Evolutionary conservation across 106 monocot genomes (phyloP).

Genomic region (Cymbidium sinense): DNA sequence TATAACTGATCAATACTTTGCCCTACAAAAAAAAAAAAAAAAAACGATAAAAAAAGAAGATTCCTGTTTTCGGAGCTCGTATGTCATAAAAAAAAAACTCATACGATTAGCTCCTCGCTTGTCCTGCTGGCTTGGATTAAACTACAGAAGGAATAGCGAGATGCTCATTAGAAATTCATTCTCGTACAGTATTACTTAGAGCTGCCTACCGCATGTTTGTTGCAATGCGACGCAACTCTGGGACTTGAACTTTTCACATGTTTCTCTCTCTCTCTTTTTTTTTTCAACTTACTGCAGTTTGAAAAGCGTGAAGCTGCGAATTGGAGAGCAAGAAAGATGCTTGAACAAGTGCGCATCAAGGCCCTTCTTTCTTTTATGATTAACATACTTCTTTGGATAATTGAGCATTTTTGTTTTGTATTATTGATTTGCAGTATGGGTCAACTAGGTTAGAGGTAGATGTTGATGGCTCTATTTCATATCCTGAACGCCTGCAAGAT

Average conservation of each 20-base stretch:
- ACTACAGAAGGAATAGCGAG: neutral
- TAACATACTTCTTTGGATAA: neutral
- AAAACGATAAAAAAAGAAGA: neutral
- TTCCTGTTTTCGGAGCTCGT: neutral
- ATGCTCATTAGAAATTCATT: neutral
- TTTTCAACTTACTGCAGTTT: slow-evolving; percentile 26
- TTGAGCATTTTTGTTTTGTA: neutral
- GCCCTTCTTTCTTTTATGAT: neutral
- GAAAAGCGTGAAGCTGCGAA: slow-evolving; percentile 57
- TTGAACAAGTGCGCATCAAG: slow-evolving; percentile 46
- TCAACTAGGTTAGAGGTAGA: slow-evolving; percentile 65
- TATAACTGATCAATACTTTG: neutral
- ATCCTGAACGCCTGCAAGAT: slow-evolving; percentile 51
- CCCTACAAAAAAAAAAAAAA: neutral
- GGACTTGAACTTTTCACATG: no score
- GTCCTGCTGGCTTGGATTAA: neutral
- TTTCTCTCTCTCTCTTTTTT: neutral
- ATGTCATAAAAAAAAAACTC: neutral
- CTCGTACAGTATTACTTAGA: neutral
- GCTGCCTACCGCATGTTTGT: neutral
- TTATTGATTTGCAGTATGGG: slow-evolving; percentile 50
- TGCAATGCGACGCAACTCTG: no score
- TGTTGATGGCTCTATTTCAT: slow-evolving; percentile 72
- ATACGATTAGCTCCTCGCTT: neutral
- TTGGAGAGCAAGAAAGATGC: slow-evolving; percentile 52